Conservation (phyloP, 2,329 filamentous ascomycete species). For the Aspergillus persii region DNA sequence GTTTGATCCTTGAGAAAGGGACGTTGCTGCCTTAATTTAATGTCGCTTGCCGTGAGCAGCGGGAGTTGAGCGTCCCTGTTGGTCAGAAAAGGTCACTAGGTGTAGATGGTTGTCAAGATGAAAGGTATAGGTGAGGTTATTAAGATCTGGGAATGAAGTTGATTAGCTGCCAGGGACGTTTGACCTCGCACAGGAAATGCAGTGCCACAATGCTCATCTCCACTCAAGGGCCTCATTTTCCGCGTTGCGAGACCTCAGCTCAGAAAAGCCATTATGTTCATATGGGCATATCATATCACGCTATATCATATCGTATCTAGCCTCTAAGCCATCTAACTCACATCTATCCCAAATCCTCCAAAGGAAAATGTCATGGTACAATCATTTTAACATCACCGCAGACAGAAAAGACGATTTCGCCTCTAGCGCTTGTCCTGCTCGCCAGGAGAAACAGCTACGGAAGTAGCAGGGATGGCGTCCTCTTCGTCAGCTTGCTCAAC, state of each 20-base stretch:
- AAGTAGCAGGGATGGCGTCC: background rate
- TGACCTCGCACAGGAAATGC: background rate
- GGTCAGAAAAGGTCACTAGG: background rate
- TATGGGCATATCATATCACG: background rate
- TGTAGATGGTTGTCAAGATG: background rate
- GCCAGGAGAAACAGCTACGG: background rate
- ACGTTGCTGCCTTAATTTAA: background rate
- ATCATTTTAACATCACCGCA: background rate
- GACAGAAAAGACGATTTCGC: background rate
- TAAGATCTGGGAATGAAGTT: background rate
- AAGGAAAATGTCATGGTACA: background rate
- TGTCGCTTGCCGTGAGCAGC: background rate
- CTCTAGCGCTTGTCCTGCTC: constrained; percentile 9
- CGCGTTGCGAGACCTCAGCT: background rate
- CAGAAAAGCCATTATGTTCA: background rate
- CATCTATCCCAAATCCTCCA: background rate
- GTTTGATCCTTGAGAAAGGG: background rate
- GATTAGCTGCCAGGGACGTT: background rate
- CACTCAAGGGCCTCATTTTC: background rate
- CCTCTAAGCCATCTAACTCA: background rate
- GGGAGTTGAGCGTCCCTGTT: background rate
- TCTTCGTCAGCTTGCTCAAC: constrained; percentile 19
- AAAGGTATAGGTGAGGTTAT: background rate
- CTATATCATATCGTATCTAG: background rate
- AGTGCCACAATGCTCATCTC: background rate